phyloP scores from a whole-genome alignment of 371 early-diverging fungal genomes.

The Smittium mucronatum region DNA sequence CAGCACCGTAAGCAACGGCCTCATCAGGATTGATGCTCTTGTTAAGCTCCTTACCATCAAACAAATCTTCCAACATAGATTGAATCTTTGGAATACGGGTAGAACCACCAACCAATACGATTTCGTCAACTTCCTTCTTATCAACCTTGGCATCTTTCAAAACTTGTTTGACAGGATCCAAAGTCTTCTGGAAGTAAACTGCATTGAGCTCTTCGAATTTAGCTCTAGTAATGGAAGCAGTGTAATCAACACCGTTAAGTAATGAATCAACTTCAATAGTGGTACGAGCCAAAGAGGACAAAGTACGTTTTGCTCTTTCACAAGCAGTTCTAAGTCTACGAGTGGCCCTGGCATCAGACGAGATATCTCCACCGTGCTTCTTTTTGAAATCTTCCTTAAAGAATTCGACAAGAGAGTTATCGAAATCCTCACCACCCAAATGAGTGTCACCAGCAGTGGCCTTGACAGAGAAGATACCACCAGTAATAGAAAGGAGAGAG shows the following conservation, averaged over 20 bases:
- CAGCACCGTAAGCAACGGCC: conserved; percentile 98
- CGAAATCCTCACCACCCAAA: conserved; percentile 98
- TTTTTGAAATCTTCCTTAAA: conserved; percentile 85
- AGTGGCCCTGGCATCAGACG: conserved; percentile 69
- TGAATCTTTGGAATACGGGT: conserved; percentile 99
- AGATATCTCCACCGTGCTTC: conserved; percentile 63
- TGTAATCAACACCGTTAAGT: conserved; percentile 84
- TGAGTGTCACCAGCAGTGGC: conserved; percentile 96
- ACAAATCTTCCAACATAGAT: conserved; percentile 90
- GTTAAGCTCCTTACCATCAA: conserved; percentile 96
- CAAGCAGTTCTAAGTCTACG: conserved; percentile 92
- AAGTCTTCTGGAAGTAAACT: conserved; percentile 83
- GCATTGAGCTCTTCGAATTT: conserved; percentile 95
- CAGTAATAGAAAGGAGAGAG: conserved; percentile 86
- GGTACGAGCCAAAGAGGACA: conserved; percentile 79
- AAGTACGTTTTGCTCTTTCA: conserved; percentile 92
- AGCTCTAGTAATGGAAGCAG: conserved; percentile 91
- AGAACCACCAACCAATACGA: conserved; percentile 99
- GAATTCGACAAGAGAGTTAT: conserved; percentile 83
- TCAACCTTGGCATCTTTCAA: conserved; percentile 85
- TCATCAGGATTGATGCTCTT: conserved; percentile 98
- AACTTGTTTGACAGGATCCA: conserved; percentile 93
- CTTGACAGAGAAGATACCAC: conserved; percentile 87
- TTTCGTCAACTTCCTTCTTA: conserved; percentile 87
- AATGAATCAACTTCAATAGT: conserved; percentile 91